Conservation (phyloP, 352 stramenopile species). For the Globisporangium nunn region DNA sequence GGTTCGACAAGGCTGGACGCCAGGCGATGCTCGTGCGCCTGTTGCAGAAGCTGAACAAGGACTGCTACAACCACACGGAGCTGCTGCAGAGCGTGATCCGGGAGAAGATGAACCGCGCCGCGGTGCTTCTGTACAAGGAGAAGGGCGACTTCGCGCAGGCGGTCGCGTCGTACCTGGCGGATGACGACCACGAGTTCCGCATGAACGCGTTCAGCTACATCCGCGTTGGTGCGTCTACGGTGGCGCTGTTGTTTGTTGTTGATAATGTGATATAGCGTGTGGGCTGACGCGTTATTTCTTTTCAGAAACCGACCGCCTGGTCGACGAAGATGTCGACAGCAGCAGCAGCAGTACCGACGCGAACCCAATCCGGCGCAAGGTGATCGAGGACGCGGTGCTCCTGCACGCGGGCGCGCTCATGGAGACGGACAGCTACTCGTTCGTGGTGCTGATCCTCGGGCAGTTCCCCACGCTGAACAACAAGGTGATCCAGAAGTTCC, state of each 20-base stretch:
- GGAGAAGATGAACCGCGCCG: constrained; percentile 79
- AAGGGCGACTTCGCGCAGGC: constrained; percentile 61
- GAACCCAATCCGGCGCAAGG: constrained; percentile 38
- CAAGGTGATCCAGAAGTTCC: constrained; percentile 78
- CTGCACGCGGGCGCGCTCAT: constrained; percentile 75
- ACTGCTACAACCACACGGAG: constrained; percentile 71
- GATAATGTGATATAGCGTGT: too few relatives aligned
- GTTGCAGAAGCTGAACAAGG: constrained; percentile 77
- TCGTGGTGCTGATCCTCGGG: constrained; percentile 84
- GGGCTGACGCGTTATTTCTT: background rate
- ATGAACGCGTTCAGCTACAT: constrained; percentile 86
- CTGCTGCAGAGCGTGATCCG: constrained; percentile 62
- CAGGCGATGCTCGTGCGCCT: constrained; percentile 81
- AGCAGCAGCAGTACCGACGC: constrained; percentile 16
- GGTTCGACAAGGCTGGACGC: constrained; percentile 75
- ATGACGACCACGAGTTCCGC: constrained; percentile 74
- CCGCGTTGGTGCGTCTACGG: constrained; percentile 22
- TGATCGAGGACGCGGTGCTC: constrained; percentile 76
- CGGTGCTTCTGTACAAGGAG: constrained; percentile 79
- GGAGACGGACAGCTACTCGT: constrained; percentile 83
- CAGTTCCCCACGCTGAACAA: constrained; percentile 84
- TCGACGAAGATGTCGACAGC: constrained; percentile 32
- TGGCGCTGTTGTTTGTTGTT: background rate
- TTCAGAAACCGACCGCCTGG: constrained; percentile 34
- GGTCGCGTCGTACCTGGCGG: constrained; percentile 75